Percentiles rank a stretch among this genome's conserved stretches.
Evolutionary conservation across 768 basidiomycete species (phyloP).

Genomic region (Tulasnella sp.): DNA sequence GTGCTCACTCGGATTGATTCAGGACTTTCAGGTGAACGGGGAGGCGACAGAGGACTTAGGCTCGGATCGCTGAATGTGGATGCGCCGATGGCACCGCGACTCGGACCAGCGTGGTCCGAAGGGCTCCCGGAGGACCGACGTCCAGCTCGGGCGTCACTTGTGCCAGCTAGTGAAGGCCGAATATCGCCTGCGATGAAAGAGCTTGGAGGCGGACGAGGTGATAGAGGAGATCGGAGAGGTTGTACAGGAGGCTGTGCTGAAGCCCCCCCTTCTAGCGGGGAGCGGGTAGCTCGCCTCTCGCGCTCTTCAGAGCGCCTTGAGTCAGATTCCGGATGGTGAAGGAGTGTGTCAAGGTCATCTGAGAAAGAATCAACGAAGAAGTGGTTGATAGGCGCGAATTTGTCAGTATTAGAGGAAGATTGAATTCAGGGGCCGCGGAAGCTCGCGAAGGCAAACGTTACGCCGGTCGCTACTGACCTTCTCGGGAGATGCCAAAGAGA

Average conservation of each 20-base stretch:
- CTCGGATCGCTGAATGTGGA: not conserved
- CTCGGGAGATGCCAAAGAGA: conserved; percentile 9
- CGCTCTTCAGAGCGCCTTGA: not conserved
- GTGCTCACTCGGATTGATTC: conserved; percentile 1
- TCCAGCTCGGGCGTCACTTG: conserved; percentile 1
- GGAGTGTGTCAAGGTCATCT: conserved; percentile 11
- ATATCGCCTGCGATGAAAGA: not conserved
- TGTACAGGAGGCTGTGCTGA: not conserved
- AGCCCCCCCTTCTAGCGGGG: not conserved
- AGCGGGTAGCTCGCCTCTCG: not conserved
- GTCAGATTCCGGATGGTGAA: not conserved
- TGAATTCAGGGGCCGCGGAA: not conserved
- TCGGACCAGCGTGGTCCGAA: not conserved
- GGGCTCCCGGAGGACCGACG: not conserved
- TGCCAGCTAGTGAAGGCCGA: not conserved
- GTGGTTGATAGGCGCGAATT: not conserved
- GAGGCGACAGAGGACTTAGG: conserved; percentile 2
- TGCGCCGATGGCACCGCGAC: not conserved
- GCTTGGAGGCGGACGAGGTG: not conserved
- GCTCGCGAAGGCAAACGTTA: not conserved
- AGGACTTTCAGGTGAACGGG: conserved; percentile 1
- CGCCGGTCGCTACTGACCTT: not conserved
- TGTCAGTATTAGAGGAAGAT: not conserved
- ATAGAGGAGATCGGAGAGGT: not conserved
- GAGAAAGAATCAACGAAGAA: not conserved